phyloP scores from a whole-genome alignment of 2,329 filamentous ascomycete genomes.

The Aspergillus versicolor region DNA sequence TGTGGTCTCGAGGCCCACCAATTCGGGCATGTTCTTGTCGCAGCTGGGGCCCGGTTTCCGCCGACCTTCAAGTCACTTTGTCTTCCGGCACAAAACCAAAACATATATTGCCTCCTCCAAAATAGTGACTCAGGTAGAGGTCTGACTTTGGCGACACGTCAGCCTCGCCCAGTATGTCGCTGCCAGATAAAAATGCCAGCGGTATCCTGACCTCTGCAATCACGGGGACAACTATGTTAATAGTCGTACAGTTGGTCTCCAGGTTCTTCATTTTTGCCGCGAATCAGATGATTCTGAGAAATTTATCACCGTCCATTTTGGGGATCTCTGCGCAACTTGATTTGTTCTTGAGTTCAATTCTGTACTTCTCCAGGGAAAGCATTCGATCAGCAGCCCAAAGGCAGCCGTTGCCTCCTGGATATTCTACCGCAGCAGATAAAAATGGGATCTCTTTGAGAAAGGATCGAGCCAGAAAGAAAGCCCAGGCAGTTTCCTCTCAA shows the following conservation, averaged over 20 bases:
- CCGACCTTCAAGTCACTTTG: not conserved
- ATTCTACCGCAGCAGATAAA: conserved; percentile 17
- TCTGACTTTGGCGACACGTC: not conserved
- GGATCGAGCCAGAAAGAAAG: conserved; percentile 16
- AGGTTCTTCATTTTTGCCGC: conserved; percentile 84
- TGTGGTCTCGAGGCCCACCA: not conserved
- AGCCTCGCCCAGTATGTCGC: conserved; percentile 16
- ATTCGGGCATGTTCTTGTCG: not conserved
- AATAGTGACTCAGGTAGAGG: not conserved
- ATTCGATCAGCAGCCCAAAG: conserved; percentile 88
- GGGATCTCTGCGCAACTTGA: conserved; percentile 88
- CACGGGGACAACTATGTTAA: conserved; percentile 78
- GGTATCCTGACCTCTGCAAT: conserved; percentile 43
- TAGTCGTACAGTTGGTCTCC: conserved; percentile 83
- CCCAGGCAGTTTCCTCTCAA: conserved; percentile 52
- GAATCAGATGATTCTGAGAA: conserved; percentile 87
- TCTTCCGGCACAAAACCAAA: not conserved
- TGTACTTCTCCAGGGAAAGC: conserved; percentile 92
- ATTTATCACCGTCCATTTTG: conserved; percentile 78
- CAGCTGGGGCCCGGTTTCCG: too few relatives aligned
- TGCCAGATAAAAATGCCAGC: conserved; percentile 19
- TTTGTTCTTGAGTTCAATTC: conserved; percentile 85
- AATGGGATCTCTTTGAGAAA: conserved; percentile 8
- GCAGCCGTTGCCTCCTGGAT: conserved; percentile 48
- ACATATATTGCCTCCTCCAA: not conserved